Conservation (phyloP, 768 basidiomycete species). For the Lactifluus subvellereus region DNA sequence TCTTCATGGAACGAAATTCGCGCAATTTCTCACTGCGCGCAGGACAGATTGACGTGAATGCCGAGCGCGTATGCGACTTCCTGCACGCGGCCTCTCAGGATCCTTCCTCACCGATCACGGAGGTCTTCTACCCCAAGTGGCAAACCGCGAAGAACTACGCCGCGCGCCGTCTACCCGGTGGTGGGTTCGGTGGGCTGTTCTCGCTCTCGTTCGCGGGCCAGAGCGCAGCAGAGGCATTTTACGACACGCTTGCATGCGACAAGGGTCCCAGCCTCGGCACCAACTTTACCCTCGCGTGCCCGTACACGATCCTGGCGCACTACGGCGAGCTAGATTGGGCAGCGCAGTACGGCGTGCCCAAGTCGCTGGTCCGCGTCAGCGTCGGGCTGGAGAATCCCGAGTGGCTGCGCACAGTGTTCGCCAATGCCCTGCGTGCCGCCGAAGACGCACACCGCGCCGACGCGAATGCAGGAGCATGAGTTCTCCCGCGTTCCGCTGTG, state of each 20-base stretch:
- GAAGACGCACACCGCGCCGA: constrained; percentile 37
- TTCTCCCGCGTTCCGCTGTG: neutral
- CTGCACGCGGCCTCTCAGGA: constrained; percentile 54
- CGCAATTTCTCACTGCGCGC: constrained; percentile 82
- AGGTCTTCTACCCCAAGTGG: constrained; percentile 89
- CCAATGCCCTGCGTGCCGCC: constrained; percentile 64
- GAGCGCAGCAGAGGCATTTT: constrained; percentile 71
- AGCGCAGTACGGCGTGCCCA: constrained; percentile 76
- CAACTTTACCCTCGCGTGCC: constrained; percentile 92
- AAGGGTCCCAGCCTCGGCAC: constrained; percentile 94
- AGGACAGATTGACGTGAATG: constrained; percentile 69
- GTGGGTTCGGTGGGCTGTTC: constrained; percentile 75
- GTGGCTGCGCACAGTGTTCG: constrained; percentile 52
- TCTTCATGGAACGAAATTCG: constrained; percentile 98
- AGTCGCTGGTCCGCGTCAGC: constrained; percentile 77
- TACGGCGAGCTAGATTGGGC: constrained; percentile 91
- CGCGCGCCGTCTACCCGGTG: constrained; percentile 43
- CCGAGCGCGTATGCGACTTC: constrained; percentile 77
- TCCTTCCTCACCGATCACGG: constrained; percentile 43
- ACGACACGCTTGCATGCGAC: constrained; percentile 71
- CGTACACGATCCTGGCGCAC: constrained; percentile 90
- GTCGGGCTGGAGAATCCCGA: constrained; percentile 82
- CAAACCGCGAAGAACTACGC: constrained; percentile 66
- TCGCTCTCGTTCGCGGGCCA: constrained; percentile 74
- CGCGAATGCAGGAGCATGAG: neutral